Evolutionary conservation across 345 rosid species (phyloP).

Genomic region (Clarkia xantiana): DNA sequence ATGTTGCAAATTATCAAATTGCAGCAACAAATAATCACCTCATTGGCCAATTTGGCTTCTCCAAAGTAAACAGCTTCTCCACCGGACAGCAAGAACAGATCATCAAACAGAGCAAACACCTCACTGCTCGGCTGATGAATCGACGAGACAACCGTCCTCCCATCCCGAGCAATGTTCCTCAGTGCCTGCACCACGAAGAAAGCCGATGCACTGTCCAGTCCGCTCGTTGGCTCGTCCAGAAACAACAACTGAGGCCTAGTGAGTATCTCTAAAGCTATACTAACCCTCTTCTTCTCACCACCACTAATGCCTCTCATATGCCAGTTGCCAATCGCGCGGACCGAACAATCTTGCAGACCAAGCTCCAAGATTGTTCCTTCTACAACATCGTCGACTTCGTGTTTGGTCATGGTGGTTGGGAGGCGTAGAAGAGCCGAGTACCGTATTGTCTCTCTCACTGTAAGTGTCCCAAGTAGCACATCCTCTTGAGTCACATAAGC

Average conservation of each 20-base stretch:
- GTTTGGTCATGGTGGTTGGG: constrained; percentile 27
- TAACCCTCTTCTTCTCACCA: constrained; percentile 64
- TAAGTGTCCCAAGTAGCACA: constrained; percentile 47
- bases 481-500: constrained; percentile 81
- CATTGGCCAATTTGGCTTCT: constrained; percentile 46
- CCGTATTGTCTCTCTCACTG: constrained; percentile 50
- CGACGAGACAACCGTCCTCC: constrained; percentile 46
- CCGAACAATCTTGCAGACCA: constrained; percentile 64
- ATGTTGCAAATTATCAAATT: too few relatives aligned
- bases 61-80: constrained; percentile 66
- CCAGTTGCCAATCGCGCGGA: constrained; percentile 52
- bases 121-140: constrained; percentile 79
- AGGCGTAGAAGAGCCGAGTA: constrained; percentile 63
- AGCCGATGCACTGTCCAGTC: constrained; percentile 69
- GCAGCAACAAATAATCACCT: constrained; percentile 18
- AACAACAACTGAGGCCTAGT: constrained; percentile 45
- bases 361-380: constrained; percentile 44
- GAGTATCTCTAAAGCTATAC: constrained; percentile 60
- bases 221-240: constrained; percentile 69
- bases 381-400: constrained; percentile 29
- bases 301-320: constrained; percentile 71
- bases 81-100: constrained; percentile 50
- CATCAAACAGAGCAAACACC: constrained; percentile 63
- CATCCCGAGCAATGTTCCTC: constrained; percentile 47
- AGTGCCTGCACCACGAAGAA: constrained; percentile 52